A percentile compares a stretch with the other conserved stretches of the same genome.
These are phyloP conservation scores for Mortierella alpina DNA, from an alignment of 192 early-diverging fungal genomes.

Conservation along the genomic window DNA sequence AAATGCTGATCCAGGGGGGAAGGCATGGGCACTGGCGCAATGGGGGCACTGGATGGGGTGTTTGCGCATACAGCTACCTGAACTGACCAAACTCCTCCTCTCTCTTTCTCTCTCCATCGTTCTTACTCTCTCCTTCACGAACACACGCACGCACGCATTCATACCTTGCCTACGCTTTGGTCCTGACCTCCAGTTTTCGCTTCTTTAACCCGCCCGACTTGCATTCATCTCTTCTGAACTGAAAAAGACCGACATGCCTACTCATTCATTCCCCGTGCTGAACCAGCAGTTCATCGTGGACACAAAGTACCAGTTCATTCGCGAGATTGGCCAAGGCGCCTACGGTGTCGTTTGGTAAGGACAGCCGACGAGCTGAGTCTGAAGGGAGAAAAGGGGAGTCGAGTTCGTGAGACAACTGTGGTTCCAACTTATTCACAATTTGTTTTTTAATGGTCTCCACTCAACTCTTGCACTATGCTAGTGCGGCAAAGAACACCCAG, in stretches of 20 bases:
- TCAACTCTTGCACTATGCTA: constrained; percentile 25
- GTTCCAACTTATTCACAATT: neutral
- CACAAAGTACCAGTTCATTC: constrained; percentile 75
- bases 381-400: neutral
- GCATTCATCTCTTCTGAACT: neutral
- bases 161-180: neutral
- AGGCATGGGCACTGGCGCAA: neutral
- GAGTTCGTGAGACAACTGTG: neutral
- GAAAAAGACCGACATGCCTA: constrained; percentile 45
- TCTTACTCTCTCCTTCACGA: neutral
- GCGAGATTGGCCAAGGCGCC: constrained; percentile 91
- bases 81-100: neutral
- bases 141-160: neutral
- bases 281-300: constrained; percentile 63
- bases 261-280: constrained; percentile 57
- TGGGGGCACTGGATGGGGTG: neutral
- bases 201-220: neutral
- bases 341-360: constrained; percentile 92
- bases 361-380: too few relatives aligned
- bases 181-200: neutral
- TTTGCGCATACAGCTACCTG: neutral
- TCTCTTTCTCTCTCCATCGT: neutral
- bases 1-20: too few relatives aligned
- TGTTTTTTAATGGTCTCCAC: neutral
- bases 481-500: constrained; percentile 86